Percentiles rank a stretch among this genome's conserved stretches.
These are phyloP conservation scores for Lactarius tabidus DNA, from an alignment of 768 basidiomycete genomes.

Conservation along the genomic window DNA sequence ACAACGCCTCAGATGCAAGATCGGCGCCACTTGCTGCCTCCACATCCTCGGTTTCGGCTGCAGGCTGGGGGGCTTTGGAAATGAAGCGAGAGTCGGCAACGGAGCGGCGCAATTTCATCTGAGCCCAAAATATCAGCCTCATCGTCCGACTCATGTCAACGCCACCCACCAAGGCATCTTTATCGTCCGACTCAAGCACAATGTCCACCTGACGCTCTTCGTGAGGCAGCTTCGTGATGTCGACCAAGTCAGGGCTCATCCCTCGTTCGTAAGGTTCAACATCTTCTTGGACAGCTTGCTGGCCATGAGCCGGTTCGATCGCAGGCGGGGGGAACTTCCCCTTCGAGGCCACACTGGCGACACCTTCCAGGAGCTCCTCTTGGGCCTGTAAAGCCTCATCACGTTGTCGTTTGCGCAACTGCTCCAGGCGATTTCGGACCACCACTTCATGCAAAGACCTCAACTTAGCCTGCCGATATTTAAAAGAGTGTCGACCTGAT, in stretches of 20 bases:
- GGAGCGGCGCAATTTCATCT: constrained; percentile 76
- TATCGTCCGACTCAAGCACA: constrained; percentile 63
- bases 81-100: constrained; percentile 88
- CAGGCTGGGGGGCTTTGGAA: constrained; percentile 62
- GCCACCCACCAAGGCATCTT: constrained; percentile 45
- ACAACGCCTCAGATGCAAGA: constrained; percentile 84
- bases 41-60: constrained; percentile 52
- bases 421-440: constrained; percentile 92
- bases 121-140: constrained; percentile 9
- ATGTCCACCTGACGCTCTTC: constrained; percentile 85
- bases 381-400: constrained; percentile 95
- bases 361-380: constrained; percentile 81
- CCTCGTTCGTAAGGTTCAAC: constrained; percentile 75
- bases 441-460: constrained; percentile 93
- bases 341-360: constrained; percentile 55
- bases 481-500: constrained; percentile 6
- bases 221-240: constrained; percentile 60
- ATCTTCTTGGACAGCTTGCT: constrained; percentile 46
- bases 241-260: constrained; percentile 81
- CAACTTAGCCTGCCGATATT: constrained; percentile 67
- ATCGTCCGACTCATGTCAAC: constrained; percentile 5
- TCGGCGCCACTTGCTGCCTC: constrained; percentile 63
- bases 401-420: constrained; percentile 90
- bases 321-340: constrained; percentile 40
- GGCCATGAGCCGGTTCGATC: constrained; percentile 34